Base-by-base conservation (phyloP, 192 early-diverging fungal species). In the Coemansia biformis region DNA sequence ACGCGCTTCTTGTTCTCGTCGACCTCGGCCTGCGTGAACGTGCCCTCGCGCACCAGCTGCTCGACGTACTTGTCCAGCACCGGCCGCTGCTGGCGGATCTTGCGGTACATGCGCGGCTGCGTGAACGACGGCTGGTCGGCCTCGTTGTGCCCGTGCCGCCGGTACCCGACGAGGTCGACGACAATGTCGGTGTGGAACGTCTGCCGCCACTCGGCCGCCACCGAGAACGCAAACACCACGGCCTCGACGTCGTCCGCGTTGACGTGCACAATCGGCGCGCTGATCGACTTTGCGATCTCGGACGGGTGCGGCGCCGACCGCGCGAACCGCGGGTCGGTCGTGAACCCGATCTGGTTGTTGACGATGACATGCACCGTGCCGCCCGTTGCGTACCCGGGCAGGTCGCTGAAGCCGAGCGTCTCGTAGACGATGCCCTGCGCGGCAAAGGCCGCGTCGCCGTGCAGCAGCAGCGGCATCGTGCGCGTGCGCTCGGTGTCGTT, bases 341-440 rank as follows among this genome's bases (percentile, higher is more conserved):
- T 98, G 80, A 98, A 98, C 36, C 96, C 96, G 51, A 98, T 86
- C 78, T 98, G 96, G 83, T 98, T 98, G 84, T 98, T 98, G 64
- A 94, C 89, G 30, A 98, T 83, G 49, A 96, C 83, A 81, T 98
- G 96, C 57, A 98, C 80, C 11, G 92, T 92, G 28, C 96, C 96
- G 57, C 96, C 96, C 14, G 92, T 96, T 10, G 91, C 82, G 83
- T 96, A 98, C 32, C 85, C 83, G 23, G 93, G 93, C 51, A 98
- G 76, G 63, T 96, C 93, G 53, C 84, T 83, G 77, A 98, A 88
- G 16, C 92, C 93, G 36, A 98, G 79, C 17, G 96, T 95, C 74
- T 98, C 96, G 67, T 96, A 96, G 19, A 98, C 89, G 33, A 98
- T 82, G 57, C 96, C 96, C 78, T 98, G 96, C 36, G 86, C 96